These are phyloP conservation scores for Zygosaccharomyces kombuchaensis DNA, from an alignment of 805 yeast genomes.

Conservation along the genomic window DNA sequence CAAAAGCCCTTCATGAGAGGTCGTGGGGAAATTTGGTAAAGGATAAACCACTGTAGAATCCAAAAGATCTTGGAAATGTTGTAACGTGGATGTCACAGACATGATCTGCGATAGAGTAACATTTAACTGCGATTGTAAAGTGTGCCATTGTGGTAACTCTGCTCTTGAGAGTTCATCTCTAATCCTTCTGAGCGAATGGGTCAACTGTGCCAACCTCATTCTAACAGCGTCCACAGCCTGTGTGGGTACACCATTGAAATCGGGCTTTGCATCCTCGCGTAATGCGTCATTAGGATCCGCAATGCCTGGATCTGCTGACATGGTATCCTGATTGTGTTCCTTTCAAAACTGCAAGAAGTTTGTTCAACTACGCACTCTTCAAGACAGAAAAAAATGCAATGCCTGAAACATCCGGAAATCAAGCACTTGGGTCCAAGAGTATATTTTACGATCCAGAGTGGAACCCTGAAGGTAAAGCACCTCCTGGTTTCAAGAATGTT, in stretches of 20 bases:
- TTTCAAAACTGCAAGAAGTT: conserved; percentile 2
- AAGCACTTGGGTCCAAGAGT: conserved; percentile 44
- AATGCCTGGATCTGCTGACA: conserved; percentile 10
- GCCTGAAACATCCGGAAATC: not conserved
- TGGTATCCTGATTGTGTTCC: not conserved
- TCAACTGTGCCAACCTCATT: conserved; percentile 54
- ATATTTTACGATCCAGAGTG: conserved; percentile 63
- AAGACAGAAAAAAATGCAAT: not conserved
- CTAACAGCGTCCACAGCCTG: conserved; percentile 60
- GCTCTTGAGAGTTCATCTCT: conserved; percentile 49
- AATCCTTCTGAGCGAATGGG: conserved; percentile 55
- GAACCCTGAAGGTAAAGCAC: conserved; percentile 57
- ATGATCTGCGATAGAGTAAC: conserved; percentile 77
- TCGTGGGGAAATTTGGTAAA: conserved; percentile 75
- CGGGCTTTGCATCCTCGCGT: conserved; percentile 23
- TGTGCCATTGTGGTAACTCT: conserved; percentile 46
- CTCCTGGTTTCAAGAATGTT: conserved; percentile 31
- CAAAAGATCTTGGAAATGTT: conserved; percentile 54
- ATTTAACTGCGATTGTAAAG: conserved; percentile 78
- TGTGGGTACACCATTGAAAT: conserved; percentile 50
- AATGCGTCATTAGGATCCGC: conserved; percentile 9
- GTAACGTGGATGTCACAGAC: conserved; percentile 68
- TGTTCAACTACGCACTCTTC: not conserved
- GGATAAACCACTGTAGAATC: conserved; percentile 77
- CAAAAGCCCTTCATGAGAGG: conserved; percentile 74